Percentiles rank a stretch among this genome's conserved stretches.
Evolutionary conservation across 2,329 filamentous ascomycete species (phyloP).

Genomic region (Emergomyces orientalis): DNA sequence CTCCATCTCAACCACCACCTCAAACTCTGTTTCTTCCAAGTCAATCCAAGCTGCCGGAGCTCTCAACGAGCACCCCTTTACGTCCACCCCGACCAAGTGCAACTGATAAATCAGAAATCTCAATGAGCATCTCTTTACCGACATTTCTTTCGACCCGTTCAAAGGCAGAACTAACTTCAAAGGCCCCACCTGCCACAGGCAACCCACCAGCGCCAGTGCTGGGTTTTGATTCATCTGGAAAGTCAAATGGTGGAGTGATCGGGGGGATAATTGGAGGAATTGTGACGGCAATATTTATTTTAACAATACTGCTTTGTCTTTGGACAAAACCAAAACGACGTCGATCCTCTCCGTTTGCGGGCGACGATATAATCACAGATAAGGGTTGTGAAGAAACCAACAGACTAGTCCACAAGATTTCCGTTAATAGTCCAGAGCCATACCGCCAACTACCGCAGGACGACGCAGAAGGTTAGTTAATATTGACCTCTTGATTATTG

Average conservation of each 20-base stretch:
- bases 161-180: not conserved
- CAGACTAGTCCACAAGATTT: not conserved
- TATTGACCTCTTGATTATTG: not conserved
- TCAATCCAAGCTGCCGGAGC: not conserved
- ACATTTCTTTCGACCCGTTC: not conserved
- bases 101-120: too few relatives aligned
- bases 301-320: not conserved
- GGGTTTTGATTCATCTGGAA: not conserved
- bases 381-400: not conserved
- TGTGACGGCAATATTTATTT: not conserved
- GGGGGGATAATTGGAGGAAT: not conserved
- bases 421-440: not conserved
- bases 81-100: too few relatives aligned
- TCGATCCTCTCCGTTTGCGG: not conserved
- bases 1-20: not conserved
- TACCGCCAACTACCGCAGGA: not conserved
- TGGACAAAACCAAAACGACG: not conserved
- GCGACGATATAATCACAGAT: not conserved
- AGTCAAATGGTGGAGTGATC: not conserved
- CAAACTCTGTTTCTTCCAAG: not conserved
- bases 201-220: not conserved
- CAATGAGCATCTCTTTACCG: too few relatives aligned
- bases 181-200: not conserved
- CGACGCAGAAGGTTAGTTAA: not conserved
- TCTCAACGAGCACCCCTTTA: too few relatives aligned